Conservation (phyloP, 2,329 filamentous ascomycete genomes). For the Myriosclerotinia duriaeana region DNA sequence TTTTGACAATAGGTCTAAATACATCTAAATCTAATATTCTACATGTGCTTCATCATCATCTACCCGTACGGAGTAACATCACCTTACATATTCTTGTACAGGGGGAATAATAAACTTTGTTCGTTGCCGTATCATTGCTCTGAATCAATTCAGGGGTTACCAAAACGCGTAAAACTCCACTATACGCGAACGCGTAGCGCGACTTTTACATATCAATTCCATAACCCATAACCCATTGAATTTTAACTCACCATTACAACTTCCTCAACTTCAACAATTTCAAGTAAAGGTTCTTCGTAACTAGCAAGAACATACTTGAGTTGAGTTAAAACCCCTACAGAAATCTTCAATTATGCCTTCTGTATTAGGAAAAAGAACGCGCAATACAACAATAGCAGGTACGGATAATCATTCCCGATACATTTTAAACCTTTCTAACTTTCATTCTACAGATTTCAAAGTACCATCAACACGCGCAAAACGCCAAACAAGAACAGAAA, state of each 20-base stretch:
- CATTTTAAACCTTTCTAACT: slow-evolving; percentile 25
- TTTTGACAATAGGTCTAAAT: not conserved
- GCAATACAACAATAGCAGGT: slow-evolving; percentile 43
- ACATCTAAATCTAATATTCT: too few relatives aligned
- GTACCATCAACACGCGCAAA: slow-evolving; percentile 44
- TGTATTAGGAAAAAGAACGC: slow-evolving; percentile 50
- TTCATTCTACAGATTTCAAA: slow-evolving; percentile 31
- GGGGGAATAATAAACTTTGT: not conserved
- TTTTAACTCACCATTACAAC: slow-evolving; percentile 14
- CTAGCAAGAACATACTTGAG: slow-evolving; percentile 26
- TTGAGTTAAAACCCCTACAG: not conserved
- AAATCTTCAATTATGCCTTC: slow-evolving; percentile 39
- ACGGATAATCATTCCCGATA: slow-evolving; percentile 33
- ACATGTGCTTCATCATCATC: not conserved
- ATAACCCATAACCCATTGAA: not conserved
- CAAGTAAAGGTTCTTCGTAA: slow-evolving; percentile 5
- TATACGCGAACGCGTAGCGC: slow-evolving; percentile 19
- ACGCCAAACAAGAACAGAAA: slow-evolving; percentile 44
- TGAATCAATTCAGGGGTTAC: slow-evolving; percentile 1
- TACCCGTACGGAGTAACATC: not conserved
- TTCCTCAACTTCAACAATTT: slow-evolving; percentile 10
- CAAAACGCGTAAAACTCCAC: slow-evolving; percentile 11
- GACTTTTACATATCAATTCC: slow-evolving; percentile 7
- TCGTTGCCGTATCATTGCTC: slow-evolving; percentile 4
- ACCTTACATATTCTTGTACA: slow-evolving; percentile 3